Evolutionary conservation across 805 yeast species (phyloP).

Genomic region (Saturnispora saitoi): DNA sequence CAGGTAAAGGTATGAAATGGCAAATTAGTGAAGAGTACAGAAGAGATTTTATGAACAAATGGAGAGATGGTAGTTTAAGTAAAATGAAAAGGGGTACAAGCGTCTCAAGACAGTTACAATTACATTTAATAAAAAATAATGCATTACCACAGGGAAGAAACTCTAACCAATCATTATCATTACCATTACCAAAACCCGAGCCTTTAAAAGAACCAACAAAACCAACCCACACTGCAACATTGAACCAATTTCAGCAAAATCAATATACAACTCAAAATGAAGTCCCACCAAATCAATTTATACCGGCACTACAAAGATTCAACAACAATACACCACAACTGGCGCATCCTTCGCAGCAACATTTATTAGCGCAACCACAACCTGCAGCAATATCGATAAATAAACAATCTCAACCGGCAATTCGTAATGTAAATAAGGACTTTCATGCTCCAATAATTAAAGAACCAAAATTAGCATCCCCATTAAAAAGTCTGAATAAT

Average conservation of each 20-base stretch:
- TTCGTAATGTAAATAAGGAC: neutral
- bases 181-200: slow-evolving; percentile 1
- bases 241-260: slow-evolving; percentile 10
- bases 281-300: neutral
- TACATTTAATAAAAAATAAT: slow-evolving; percentile 57
- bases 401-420: neutral
- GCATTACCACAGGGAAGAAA: slow-evolving; percentile 38
- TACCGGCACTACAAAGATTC: neutral
- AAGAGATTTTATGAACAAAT: slow-evolving; percentile 74
- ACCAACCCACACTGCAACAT: neutral
- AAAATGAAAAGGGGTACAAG: slow-evolving; percentile 74
- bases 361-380: neutral
- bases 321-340: neutral
- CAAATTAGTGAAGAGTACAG: slow-evolving; percentile 80
- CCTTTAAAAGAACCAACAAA: slow-evolving; percentile 9
- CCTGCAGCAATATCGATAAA: neutral
- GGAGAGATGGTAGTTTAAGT: slow-evolving; percentile 65
- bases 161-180: neutral
- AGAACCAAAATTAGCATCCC: neutral
- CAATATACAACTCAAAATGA: neutral
- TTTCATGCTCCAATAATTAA: neutral
- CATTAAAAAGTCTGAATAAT: neutral
- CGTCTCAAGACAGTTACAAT: slow-evolving; percentile 70
- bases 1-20: slow-evolving; percentile 99
- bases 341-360: neutral